Evolutionary conservation across 371 early-diverging fungal species (phyloP).

Genomic region (Syncephalis fuscata): DNA sequence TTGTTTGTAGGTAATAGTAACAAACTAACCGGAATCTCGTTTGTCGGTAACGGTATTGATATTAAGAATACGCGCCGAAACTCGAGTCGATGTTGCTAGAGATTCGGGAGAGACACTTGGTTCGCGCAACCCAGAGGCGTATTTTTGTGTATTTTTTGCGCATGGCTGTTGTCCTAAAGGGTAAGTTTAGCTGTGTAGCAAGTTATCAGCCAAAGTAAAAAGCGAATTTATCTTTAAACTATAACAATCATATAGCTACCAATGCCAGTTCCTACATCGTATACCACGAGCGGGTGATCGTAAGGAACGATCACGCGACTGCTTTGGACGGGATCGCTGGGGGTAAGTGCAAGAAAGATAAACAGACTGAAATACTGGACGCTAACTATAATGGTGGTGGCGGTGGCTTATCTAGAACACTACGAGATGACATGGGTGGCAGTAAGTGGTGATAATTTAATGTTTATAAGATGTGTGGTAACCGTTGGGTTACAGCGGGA

Average conservation of each 20-base stretch:
- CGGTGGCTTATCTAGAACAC: constrained; percentile 22
- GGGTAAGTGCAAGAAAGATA: background rate
- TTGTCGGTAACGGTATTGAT: background rate
- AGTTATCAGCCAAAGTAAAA: too few species aligned
- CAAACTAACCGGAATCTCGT: background rate
- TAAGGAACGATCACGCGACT: constrained; percentile 48
- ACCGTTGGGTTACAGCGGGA: constrained; percentile 30
- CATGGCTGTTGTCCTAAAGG: constrained; percentile 64
- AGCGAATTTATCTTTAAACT: too few species aligned
- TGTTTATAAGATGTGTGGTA: too few species aligned
- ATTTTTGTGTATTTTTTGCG: constrained; percentile 71
- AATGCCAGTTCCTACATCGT: constrained; percentile 56
- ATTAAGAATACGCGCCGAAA: constrained; percentile 38
- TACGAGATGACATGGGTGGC: constrained; percentile 77
- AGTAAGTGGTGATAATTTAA: too few species aligned
- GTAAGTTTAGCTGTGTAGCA: background rate
- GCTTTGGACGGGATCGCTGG: constrained; percentile 66
- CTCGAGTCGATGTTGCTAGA: constrained; percentile 40
- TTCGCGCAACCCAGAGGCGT: constrained; percentile 27
- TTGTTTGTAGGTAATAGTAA: background rate
- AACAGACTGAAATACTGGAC: too few species aligned
- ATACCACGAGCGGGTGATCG: constrained; percentile 41
- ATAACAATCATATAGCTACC: constrained; percentile 1
- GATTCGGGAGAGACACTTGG: constrained; percentile 66
- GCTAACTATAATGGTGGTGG: too few species aligned